Evolutionary conservation across 257 asterid genomes (phyloP).

Genomic region (Mitragyna speciosa): DNA sequence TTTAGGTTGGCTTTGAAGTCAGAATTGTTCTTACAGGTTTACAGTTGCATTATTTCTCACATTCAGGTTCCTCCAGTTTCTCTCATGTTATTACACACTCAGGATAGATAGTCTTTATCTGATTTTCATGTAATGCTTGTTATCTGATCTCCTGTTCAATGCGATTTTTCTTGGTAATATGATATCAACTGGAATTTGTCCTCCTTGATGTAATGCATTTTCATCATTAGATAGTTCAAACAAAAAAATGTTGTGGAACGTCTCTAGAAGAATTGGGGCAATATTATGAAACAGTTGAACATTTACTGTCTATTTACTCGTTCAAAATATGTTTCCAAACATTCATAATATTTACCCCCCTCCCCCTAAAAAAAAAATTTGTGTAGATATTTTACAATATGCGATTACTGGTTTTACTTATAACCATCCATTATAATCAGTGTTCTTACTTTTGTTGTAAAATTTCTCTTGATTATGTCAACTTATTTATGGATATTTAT

Average conservation of each 20-base stretch:
- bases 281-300: not conserved
- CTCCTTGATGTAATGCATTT: not conserved
- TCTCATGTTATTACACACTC: not conserved
- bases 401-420: not conserved
- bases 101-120: not conserved
- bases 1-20: slow-evolving; percentile 71
- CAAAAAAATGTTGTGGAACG: not conserved
- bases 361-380: too few relatives aligned
- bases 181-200: not conserved
- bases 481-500: not conserved
- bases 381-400: not conserved
- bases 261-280: not conserved
- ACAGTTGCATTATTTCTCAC: slow-evolving; percentile 55
- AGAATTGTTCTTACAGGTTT: slow-evolving; percentile 49
- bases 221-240: not conserved
- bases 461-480: not conserved
- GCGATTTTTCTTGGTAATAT: not conserved
- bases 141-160: not conserved
- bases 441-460: not conserved
- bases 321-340: not conserved
- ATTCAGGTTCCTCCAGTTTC: slow-evolving; percentile 63
- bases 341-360: not conserved
- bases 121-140: not conserved
- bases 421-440: not conserved
- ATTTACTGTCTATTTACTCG: not conserved